Conservation (phyloP, 805 yeast species). For the Lachancea sp. region DNA sequence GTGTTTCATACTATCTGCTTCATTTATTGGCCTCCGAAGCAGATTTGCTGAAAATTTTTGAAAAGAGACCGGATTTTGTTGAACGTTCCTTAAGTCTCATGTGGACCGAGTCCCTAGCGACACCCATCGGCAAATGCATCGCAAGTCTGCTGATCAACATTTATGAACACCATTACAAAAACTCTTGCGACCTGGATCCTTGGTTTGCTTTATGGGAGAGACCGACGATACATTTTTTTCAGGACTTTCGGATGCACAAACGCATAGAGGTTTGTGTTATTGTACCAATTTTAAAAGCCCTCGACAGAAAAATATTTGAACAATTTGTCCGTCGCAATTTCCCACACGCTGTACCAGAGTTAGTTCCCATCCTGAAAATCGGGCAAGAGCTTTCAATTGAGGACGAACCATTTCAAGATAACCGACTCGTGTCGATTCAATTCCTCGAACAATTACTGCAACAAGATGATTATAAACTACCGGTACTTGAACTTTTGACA, state of each 20-base stretch:
- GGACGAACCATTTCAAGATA: constrained; percentile 43
- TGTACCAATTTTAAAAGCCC: constrained; percentile 50
- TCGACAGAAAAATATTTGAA: constrained; percentile 40
- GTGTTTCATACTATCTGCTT: constrained; percentile 55
- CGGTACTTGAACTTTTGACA: constrained; percentile 55
- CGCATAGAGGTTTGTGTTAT: constrained; percentile 55
- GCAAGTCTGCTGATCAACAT: constrained; percentile 36
- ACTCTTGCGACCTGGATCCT: constrained; percentile 8
- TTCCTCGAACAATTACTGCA: constrained; percentile 38
- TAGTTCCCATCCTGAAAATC: constrained; percentile 51
- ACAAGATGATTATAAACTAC: constrained; percentile 42
- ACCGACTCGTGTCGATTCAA: constrained; percentile 31
- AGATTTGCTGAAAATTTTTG: constrained; percentile 38
- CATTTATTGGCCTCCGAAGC: constrained; percentile 50
- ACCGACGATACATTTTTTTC: constrained; percentile 34
- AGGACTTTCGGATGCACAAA: constrained; percentile 31
- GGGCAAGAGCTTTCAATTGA: constrained; percentile 56
- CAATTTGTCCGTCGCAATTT: constrained; percentile 27
- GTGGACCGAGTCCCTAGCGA: constrained; percentile 54
- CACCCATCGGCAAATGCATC: constrained; percentile 55
- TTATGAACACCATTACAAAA: constrained; percentile 28
- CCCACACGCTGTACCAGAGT: constrained; percentile 27
- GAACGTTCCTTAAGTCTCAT: constrained; percentile 43
- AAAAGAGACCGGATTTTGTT: constrained; percentile 42
- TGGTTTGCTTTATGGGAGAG: constrained; percentile 54